A percentile compares a stretch with the other conserved stretches of the same genome.
Evolutionary conservation across 139 green algal species (phyloP).

Genomic region (Zygnema cylindricum): DNA sequence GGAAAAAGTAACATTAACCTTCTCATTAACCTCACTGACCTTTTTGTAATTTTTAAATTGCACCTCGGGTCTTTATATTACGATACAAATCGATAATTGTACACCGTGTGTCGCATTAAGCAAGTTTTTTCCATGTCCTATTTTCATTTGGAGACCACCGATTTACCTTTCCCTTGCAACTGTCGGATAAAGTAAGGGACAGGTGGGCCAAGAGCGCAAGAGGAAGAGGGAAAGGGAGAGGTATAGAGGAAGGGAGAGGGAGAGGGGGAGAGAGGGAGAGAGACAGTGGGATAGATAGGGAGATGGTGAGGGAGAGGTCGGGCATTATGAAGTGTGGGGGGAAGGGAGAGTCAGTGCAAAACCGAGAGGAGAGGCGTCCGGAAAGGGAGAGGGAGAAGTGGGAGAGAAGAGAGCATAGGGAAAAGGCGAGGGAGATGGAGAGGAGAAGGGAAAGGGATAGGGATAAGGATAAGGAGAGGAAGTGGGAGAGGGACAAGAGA

Average conservation of each 20-base stretch:
- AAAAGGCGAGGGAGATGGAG: too few relatives aligned
- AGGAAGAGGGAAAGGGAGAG: neutral
- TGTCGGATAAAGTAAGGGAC: slow-evolving; percentile 67
- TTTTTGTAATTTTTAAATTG: neutral
- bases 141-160: neutral
- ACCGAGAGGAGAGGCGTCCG: slow-evolving; percentile 1
- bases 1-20: neutral
- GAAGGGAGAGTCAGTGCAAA: neutral
- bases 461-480: too few relatives aligned
- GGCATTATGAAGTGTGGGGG: neutral
- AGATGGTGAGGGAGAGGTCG: neutral
- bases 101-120: slow-evolving; percentile 1
- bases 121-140: neutral
- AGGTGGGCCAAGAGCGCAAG: slow-evolving; percentile 15
- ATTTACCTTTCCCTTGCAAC: too few relatives aligned
- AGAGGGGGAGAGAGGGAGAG: neutral
- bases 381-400: neutral
- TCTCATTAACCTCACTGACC: neutral
- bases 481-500: too few relatives aligned
- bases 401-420: neutral
- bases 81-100: too few relatives aligned
- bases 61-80: neutral
- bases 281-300: neutral
- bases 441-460: too few relatives aligned
- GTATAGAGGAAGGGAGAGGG: neutral